phyloP scores from a whole-genome alignment of 768 basidiomycete genomes.

The Pulveroboletus sp. region DNA sequence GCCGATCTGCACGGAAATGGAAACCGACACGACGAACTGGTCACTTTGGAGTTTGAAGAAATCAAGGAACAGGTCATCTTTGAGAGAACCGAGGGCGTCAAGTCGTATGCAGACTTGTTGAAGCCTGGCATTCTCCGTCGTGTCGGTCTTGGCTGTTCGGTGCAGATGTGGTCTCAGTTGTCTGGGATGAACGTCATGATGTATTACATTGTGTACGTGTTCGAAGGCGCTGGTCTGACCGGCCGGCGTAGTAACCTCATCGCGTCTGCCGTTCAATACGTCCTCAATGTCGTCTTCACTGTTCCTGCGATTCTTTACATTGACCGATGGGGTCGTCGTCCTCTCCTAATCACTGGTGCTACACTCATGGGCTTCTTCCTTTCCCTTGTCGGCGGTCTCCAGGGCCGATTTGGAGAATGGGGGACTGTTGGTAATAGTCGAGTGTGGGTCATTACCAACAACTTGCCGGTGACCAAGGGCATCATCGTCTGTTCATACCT shows the following conservation, averaged over 20 bases:
- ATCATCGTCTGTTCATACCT: conserved; percentile 77
- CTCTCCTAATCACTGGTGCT: conserved; percentile 64
- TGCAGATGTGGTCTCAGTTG: conserved; percentile 80
- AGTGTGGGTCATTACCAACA: conserved; percentile 60
- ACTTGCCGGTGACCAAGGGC: conserved; percentile 55
- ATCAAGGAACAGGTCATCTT: conserved; percentile 52
- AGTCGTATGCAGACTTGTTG: conserved; percentile 62
- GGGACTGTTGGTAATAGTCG: conserved; percentile 36
- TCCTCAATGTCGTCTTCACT: conserved; percentile 38
- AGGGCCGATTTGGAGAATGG: conserved; percentile 65
- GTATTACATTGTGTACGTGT: conserved; percentile 58
- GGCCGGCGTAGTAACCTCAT: conserved; percentile 71
- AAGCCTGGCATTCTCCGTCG: conserved; percentile 65
- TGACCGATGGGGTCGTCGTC: conserved; percentile 75
- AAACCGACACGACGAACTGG: conserved; percentile 52
- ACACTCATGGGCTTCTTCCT: conserved; percentile 73
- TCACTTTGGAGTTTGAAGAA: conserved; percentile 66
- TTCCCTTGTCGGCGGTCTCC: conserved; percentile 72
- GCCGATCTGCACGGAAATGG: conserved; percentile 69
- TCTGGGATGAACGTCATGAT: conserved; percentile 82
- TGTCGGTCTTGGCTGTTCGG: conserved; percentile 60
- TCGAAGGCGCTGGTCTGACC: conserved; percentile 72
- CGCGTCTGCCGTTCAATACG: conserved; percentile 61
- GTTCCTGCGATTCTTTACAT: conserved; percentile 56
- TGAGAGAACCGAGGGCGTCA: conserved; percentile 67